phyloP scores from a whole-genome alignment of 768 basidiomycete species.

The Collybiopsis luxurians region DNA sequence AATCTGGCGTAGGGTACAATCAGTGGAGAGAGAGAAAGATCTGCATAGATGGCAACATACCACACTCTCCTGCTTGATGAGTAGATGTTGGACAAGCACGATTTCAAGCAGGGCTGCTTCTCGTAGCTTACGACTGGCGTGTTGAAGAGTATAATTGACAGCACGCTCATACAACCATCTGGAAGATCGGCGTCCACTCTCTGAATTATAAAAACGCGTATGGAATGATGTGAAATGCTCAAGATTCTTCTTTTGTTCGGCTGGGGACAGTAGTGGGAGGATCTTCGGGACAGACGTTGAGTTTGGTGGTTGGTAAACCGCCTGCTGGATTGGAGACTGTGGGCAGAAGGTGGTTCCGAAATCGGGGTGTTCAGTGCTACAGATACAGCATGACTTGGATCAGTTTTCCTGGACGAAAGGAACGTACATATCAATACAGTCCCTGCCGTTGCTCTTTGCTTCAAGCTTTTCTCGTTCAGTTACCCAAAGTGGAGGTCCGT shows the following conservation, averaged over 20 bases:
- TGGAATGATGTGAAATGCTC: conserved; percentile 46
- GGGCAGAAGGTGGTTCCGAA: not conserved
- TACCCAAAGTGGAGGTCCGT: not conserved
- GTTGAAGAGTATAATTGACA: conserved; percentile 8
- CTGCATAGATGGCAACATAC: not conserved
- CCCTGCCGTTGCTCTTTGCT: not conserved
- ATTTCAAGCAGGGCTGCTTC: conserved; percentile 4
- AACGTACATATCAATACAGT: not conserved
- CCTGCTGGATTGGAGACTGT: not conserved
- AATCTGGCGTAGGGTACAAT: conserved; percentile 6
- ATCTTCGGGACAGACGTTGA: conserved; percentile 10
- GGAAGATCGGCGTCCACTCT: conserved; percentile 7
- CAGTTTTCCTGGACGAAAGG: not conserved
- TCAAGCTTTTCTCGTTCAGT: not conserved
- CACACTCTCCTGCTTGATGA: conserved; percentile 13
- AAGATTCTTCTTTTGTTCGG: conserved; percentile 44
- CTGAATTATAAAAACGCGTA: conserved; percentile 37
- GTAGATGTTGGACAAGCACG: conserved; percentile 3
- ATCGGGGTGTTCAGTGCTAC: not conserved
- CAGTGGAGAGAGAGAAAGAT: not conserved
- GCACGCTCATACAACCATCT: conserved; percentile 13
- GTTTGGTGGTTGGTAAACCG: conserved; percentile 2
- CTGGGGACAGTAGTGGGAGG: conserved; percentile 10
- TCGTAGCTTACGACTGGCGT: conserved; percentile 9
- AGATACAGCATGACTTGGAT: not conserved